Conservation (phyloP, 768 basidiomycete genomes). For the Leucosporidium scottii region DNA sequence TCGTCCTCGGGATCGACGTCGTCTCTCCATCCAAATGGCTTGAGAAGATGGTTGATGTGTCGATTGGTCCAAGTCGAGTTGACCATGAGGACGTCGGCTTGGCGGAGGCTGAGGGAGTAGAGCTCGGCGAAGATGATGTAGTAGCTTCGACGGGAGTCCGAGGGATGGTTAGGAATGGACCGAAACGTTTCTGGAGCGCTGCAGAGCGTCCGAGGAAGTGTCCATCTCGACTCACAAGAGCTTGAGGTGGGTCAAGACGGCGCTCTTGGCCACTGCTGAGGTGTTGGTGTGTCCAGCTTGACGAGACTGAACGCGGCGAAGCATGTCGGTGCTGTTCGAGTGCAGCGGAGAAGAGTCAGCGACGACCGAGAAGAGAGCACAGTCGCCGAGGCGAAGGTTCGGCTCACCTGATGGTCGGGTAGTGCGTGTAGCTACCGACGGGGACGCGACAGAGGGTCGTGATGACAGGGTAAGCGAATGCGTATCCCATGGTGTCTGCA, state of each 20-base stretch:
- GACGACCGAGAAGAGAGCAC: too few species aligned
- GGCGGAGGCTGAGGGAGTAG: conserved; percentile 67
- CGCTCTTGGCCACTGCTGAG: conserved; percentile 52
- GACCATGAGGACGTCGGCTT: conserved; percentile 64
- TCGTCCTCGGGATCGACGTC: neutral
- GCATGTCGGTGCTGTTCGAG: conserved; percentile 69
- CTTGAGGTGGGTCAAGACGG: conserved; percentile 55
- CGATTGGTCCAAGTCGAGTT: conserved; percentile 92
- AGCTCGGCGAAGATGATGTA: conserved; percentile 80
- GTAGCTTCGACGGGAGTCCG: conserved; percentile 60
- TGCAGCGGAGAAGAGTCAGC: neutral
- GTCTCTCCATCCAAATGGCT: neutral
- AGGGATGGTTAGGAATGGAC: too few species aligned
- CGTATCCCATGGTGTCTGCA: conserved; percentile 97
- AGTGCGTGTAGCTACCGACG: conserved; percentile 87
- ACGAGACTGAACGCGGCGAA: conserved; percentile 63
- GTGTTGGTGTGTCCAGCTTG: conserved; percentile 59
- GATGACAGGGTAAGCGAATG: conserved; percentile 81
- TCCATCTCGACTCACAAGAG: conserved; percentile 51
- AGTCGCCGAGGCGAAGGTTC: neutral
- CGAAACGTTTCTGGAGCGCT: neutral
- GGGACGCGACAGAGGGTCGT: conserved; percentile 50
- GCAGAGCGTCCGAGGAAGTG: too few species aligned
- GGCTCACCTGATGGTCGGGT: conserved; percentile 65
- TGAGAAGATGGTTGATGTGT: conserved; percentile 69